Evolutionary conservation across 805 yeast species (phyloP).

Genomic region (Starmerella bacillaris): DNA sequence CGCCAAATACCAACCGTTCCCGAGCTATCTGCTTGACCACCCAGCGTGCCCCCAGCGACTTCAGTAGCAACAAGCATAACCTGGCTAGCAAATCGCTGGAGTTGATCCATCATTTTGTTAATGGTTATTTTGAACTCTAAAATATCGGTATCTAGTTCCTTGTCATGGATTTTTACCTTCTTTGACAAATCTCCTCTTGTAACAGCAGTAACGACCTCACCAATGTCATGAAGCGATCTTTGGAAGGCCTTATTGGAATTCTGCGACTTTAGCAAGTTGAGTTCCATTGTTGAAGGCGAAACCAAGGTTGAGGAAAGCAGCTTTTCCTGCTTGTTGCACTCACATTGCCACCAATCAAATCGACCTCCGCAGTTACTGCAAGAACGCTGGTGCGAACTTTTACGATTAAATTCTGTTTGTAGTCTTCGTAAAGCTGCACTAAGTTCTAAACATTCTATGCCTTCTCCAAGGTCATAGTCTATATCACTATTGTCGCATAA

Average conservation of each 20-base stretch:
- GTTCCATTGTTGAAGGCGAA: conserved; percentile 21
- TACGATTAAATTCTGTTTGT: conserved; percentile 9
- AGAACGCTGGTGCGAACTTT: not conserved
- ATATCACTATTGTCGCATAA: conserved; percentile 13
- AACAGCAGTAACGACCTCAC: conserved; percentile 72
- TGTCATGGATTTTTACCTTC: conserved; percentile 55
- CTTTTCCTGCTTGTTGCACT: conserved; percentile 3
- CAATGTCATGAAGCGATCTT: conserved; percentile 58
- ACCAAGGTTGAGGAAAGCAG: not conserved
- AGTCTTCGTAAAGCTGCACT: conserved; percentile 16
- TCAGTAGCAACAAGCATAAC: conserved; percentile 77
- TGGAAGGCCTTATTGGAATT: conserved; percentile 49
- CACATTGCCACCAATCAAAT: conserved; percentile 6
- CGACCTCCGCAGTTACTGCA: conserved; percentile 10
- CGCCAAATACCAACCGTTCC: conserved; percentile 86
- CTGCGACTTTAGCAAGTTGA: conserved; percentile 27
- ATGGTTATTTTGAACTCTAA: conserved; percentile 63
- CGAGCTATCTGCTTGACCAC: conserved; percentile 71
- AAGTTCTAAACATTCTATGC: conserved; percentile 9
- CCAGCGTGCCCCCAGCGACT: conserved; percentile 76
- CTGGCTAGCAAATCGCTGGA: conserved; percentile 62
- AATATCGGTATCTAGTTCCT: conserved; percentile 63
- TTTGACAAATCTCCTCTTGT: conserved; percentile 78
- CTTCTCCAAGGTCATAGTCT: conserved; percentile 14
- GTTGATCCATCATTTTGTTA: conserved; percentile 77